Percentiles rank a stretch among this genome's conserved stretches.
Evolutionary conservation across 257 asterid species (phyloP).

Genomic region (Salvia rosmarinus): DNA sequence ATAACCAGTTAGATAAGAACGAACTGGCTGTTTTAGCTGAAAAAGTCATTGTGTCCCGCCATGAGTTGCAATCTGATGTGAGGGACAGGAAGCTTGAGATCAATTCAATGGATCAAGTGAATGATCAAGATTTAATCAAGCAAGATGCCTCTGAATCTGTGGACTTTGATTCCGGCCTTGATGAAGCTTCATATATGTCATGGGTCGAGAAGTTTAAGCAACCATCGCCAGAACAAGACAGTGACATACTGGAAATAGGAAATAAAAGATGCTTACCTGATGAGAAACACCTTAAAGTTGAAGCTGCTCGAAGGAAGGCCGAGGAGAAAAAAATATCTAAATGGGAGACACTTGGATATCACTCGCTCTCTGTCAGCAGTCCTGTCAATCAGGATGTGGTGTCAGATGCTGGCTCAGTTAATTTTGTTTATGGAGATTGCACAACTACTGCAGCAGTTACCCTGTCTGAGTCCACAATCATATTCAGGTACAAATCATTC

Average conservation of each 20-base stretch:
- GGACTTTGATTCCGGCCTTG: constrained; percentile 60
- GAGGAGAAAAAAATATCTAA: constrained; percentile 74
- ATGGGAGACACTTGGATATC: constrained; percentile 90
- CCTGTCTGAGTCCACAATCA: constrained; percentile 68
- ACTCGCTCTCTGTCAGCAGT: constrained; percentile 61
- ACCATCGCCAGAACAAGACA: constrained; percentile 46
- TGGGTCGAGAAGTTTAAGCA: constrained; percentile 93
- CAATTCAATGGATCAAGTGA: constrained; percentile 48
- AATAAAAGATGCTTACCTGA: constrained; percentile 53
- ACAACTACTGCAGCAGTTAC: constrained; percentile 64
- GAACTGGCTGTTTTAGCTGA: constrained; percentile 63
- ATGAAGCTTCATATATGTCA: constrained; percentile 76
- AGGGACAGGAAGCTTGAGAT: constrained; percentile 68
- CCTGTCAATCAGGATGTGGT: constrained; percentile 57
- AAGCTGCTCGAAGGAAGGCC: constrained; percentile 70
- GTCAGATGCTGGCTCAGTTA: constrained; percentile 70
- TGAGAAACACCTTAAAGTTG: constrained; percentile 64
- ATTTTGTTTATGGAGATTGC: constrained; percentile 94
- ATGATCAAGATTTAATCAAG: constrained; percentile 44
- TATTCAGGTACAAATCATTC: constrained; percentile 65
- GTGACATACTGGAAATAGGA: constrained; percentile 43
- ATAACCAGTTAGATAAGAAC: constrained; percentile 43
- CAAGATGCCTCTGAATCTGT: constrained; percentile 49
- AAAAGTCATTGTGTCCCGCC: constrained; percentile 61
- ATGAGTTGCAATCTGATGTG: constrained; percentile 42